Base-by-base conservation (phyloP, 225 moss, liverwort and hornwort genomes). In the Antitrichia curtipendula region DNA sequence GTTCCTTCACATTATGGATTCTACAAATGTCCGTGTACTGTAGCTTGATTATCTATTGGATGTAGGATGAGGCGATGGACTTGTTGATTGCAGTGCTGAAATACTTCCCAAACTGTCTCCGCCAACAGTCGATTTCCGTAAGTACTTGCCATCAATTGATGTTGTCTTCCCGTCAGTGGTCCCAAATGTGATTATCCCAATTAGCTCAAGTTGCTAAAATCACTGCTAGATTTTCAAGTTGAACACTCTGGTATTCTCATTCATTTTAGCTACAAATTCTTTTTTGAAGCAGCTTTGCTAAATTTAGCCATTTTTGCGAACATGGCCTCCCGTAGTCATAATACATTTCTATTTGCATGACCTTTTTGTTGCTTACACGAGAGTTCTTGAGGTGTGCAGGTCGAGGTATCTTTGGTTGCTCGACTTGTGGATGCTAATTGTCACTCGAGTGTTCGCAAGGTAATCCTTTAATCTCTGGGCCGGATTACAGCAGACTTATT, bases 91-190 rank as follows among this genome's bases (percentile, higher is more conserved):
- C 94, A 77, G 83, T 95, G 73, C 88, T 98, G 54, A 94, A 92
- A 85, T 91, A 87, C 80, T 97, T 98, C 85, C 97, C 97, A 83
- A 94, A 90, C 61, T 98, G 94, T 88, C 95, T 98, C 82, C 98
- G 97, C 57, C 96, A 94, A 71, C 98, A 96, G 82, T 95, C 91
- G 65, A 90, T 82, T 83, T 95, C 92, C 87, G 98, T 97, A 94
- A 84, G 85, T 85, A 31, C 74, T 66, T 81, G 29, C 49, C 59
- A 17, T 65, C 36, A 78, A 85, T 78, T 87, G 38, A 71, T 77
- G 62, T 88, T 78, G 36, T 14, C 88, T 74, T 68, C 69, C 7
- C 63, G 63, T 47, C 34, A 47, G 49, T 63, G 49, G 34, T 81
- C 24, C 23, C 16, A 31, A 81, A 24, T 63, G 11, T 49, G 81